Evolutionary conservation across 805 yeast genomes (phyloP), one percentile per base, ranked within the genome.

Genomic region (Metschnikowia continentalis): DNA sequence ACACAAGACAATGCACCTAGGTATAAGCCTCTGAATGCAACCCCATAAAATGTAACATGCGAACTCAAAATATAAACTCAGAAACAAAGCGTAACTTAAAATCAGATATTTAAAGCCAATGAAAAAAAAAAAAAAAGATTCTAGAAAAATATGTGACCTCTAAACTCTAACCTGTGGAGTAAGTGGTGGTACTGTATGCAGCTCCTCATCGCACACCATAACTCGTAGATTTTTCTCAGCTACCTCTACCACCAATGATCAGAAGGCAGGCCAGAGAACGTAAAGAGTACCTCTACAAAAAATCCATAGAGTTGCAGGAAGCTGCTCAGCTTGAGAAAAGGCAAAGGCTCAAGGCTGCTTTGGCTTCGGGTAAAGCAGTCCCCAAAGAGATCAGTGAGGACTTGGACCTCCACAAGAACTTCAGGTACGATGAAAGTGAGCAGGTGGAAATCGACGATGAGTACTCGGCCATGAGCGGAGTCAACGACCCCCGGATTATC

Each of bases 241-340:
- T n/a, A 35, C 32, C 19, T n/a, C 36, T 51, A 54, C n/a, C 17
- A 39, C 17, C 32, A 40, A 74, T 74, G 97, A 70, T 90, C 50
- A 82, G 99, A 70, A 82, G 90, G 75, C 96, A 92, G 64, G 97
- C 98, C 6, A 83, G 99, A 72, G 97, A 94, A 68, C 81, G 99
- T 73, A 82, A 96, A 68, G 98, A 94, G 64, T 94, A 91, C 62
- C 75, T 94, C 26, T 94, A 88, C 73, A 80, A 90, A 47, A 90
- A 91, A 66, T 88, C 97, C 0, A 82, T 88, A 46, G 94, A 90
- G 65, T 78, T 92, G 35, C 96, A 94, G 66, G 98, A 94, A 57
- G 86, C 96, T 10, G 81, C 86, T 20, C 76, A 87, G 41, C 86
- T 86, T 17, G 92, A 88, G 62, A 92, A 92, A 67, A 78, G 98